Percentiles rank a stretch among this genome's conserved stretches.
Evolutionary conservation across 805 yeast species (phyloP).

Genomic region (Monosporozyma unispora): DNA sequence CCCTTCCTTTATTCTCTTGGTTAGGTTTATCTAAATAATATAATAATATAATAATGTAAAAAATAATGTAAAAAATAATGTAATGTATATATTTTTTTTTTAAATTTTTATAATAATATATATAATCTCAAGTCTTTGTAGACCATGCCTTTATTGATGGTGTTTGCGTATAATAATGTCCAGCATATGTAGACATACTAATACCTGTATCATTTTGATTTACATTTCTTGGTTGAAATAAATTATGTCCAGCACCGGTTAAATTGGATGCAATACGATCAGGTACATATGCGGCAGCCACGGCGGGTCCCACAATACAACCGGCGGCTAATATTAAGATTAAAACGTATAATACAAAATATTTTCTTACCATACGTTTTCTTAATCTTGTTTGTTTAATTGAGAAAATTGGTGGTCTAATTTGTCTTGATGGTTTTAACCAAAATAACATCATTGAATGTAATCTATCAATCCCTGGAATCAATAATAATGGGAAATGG

Average conservation of each 20-base stretch:
- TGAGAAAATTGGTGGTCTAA: slow-evolving; percentile 95
- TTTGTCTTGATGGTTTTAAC: slow-evolving; percentile 95
- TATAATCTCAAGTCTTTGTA: slow-evolving; percentile 31
- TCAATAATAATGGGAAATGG: slow-evolving; percentile 76
- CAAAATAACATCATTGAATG: slow-evolving; percentile 98
- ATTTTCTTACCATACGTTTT: slow-evolving; percentile 94
- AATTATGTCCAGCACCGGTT: slow-evolving; percentile 46
- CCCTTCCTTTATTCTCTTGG: background rate
- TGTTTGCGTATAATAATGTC: slow-evolving; percentile 39
- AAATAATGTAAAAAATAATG: too few relatives aligned
- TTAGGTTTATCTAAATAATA: background rate
- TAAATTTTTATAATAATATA: background rate
- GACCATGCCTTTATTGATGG: slow-evolving; percentile 47
- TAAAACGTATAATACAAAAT: slow-evolving; percentile 69
- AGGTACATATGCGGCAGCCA: slow-evolving; percentile 52
- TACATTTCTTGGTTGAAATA: slow-evolving; percentile 83
- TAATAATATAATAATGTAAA: background rate
- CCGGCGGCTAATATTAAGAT: slow-evolving; percentile 63
- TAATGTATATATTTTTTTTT: too few relatives aligned
- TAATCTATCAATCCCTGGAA: slow-evolving; percentile 93
- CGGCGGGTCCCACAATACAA: slow-evolving; percentile 86
- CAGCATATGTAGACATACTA: slow-evolving; percentile 27
- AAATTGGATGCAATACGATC: slow-evolving; percentile 24
- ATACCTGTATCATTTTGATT: slow-evolving; percentile 77
- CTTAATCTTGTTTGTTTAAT: slow-evolving; percentile 92